Conservation (phyloP, 2,329 filamentous ascomycete genomes). For the Trichoderma koningiopsis region DNA sequence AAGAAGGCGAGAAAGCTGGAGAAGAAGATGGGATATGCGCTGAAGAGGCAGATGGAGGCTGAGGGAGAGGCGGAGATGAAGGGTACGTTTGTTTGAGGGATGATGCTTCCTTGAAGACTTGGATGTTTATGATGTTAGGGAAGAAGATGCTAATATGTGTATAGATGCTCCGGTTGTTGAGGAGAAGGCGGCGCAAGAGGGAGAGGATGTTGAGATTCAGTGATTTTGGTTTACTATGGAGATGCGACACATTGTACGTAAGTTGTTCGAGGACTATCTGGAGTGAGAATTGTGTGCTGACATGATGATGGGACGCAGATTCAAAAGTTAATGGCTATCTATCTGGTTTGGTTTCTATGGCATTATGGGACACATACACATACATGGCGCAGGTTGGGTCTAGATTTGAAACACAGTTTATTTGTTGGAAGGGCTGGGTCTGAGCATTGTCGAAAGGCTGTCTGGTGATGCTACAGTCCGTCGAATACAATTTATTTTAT, state of each 20-base stretch:
- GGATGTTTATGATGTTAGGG: background rate
- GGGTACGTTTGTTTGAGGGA: constrained; percentile 38
- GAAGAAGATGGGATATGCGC: constrained; percentile 54
- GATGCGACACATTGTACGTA: background rate
- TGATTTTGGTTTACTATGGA: constrained; percentile 17
- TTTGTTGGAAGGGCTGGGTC: background rate
- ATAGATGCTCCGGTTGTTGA: constrained; percentile 30
- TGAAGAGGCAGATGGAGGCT: constrained; percentile 55
- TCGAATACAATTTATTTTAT: background rate
- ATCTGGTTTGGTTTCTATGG: constrained; percentile 16
- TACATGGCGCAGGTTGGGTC: constrained; percentile 13
- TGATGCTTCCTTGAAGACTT: background rate
- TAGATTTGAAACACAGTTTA: background rate
- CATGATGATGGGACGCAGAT: background rate
- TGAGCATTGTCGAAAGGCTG: background rate
- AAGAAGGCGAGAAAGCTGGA: constrained; percentile 61
- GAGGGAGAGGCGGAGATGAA: constrained; percentile 55
- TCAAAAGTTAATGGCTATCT: constrained; percentile 5
- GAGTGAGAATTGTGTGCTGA: background rate
- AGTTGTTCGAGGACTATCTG: background rate
- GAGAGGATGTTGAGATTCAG: constrained; percentile 31
- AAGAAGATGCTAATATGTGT: background rate
- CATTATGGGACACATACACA: constrained; percentile 14
- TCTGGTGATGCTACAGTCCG: background rate
- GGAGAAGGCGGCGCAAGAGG: constrained; percentile 25